phyloP scores from a whole-genome alignment of 345 rosid species.

The Acer saccharum region DNA sequence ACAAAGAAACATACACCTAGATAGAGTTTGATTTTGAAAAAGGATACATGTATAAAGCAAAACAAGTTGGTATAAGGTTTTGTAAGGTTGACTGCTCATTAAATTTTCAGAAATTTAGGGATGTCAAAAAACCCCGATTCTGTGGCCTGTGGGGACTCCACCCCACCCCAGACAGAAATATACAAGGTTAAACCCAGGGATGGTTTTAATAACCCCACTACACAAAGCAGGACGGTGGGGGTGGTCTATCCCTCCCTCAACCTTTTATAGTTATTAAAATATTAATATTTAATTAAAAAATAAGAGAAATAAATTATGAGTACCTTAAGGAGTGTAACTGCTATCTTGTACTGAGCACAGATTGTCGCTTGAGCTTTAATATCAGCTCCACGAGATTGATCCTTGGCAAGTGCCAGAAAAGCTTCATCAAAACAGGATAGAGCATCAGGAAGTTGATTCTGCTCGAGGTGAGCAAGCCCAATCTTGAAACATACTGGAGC shows the following conservation, averaged over 20 bases:
- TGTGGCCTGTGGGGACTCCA: too few relatives aligned
- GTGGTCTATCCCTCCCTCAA: too few relatives aligned
- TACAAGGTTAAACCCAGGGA: too few relatives aligned
- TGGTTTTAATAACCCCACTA: too few relatives aligned
- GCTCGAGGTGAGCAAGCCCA: conserved; percentile 97
- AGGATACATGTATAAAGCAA: background rate
- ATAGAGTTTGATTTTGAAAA: background rate
- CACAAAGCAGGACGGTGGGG: too few relatives aligned
- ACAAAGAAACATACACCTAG: background rate
- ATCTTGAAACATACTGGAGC: conserved; percentile 90
- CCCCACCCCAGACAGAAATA: too few relatives aligned
- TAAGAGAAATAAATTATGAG: background rate
- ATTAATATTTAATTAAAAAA: too few relatives aligned
- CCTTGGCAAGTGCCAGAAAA: conserved; percentile 95
- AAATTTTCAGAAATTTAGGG: background rate
- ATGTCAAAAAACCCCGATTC: too few relatives aligned
- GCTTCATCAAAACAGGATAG: conserved; percentile 96
- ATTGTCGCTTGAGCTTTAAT: conserved; percentile 97
- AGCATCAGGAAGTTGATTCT: conserved; percentile 96
- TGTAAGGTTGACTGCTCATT: background rate
- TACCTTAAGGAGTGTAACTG: conserved; percentile 92
- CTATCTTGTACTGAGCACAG: conserved; percentile 96
- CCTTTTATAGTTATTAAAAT: too few relatives aligned
- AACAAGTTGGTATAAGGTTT: background rate
- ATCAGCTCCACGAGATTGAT: conserved; percentile 93